Evolutionary conservation across 2,329 filamentous ascomycete species (phyloP).

Genomic region (Scedosporium dehoogii): DNA sequence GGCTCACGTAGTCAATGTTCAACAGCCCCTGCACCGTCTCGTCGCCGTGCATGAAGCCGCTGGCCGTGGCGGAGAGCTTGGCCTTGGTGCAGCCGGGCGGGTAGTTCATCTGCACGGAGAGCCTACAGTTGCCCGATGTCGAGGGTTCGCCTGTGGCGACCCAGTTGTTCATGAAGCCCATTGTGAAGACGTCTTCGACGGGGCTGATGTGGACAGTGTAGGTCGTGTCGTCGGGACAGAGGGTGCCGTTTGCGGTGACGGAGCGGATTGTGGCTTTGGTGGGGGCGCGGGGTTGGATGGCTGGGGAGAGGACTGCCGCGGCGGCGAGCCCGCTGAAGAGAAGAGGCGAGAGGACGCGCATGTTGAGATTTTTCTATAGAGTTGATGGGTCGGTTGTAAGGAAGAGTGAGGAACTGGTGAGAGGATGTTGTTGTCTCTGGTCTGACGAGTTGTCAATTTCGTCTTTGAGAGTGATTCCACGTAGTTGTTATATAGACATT

Average conservation of each 20-base stretch:
- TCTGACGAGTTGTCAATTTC: not conserved
- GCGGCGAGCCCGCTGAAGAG: not conserved
- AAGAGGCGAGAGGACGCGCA: not conserved
- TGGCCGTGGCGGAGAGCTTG: not conserved
- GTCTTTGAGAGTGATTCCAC: not conserved
- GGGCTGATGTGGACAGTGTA: slow-evolving; percentile 7
- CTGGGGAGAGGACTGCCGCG: not conserved
- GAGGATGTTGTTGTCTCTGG: not conserved
- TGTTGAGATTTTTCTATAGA: not conserved
- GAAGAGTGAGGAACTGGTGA: not conserved
- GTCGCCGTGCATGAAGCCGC: not conserved
- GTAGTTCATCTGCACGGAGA: not conserved
- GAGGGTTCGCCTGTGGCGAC: not conserved
- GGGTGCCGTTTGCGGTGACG: not conserved
- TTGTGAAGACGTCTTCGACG: not conserved
- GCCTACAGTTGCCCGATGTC: not conserved
- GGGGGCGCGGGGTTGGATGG: not conserved
- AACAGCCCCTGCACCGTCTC: not conserved
- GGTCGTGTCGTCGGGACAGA: not conserved
- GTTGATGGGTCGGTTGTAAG: not conserved
- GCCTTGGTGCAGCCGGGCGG: not conserved
- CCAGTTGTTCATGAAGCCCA: slow-evolving; percentile 5
- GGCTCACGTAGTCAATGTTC: not conserved
- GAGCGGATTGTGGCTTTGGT: not conserved
- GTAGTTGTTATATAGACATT: not conserved